Conservation (phyloP, 306 rosid genomes). For the Albizia julibrissin region DNA sequence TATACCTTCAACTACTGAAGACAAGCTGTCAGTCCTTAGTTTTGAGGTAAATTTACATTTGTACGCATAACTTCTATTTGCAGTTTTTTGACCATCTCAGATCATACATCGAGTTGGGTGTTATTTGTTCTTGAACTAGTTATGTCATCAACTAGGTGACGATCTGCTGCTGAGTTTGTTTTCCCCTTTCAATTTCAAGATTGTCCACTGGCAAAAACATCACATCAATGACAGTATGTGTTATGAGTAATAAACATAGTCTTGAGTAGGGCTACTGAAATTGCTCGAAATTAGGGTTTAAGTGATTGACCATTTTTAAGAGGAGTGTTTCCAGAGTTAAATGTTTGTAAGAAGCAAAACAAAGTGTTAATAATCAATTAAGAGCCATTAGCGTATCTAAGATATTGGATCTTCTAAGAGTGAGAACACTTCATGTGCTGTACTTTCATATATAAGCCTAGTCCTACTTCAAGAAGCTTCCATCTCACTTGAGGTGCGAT, state of each 20-base stretch:
- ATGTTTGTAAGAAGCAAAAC: background rate
- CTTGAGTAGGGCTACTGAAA: background rate
- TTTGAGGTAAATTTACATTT: slow-evolving; percentile 69
- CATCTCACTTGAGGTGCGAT: background rate
- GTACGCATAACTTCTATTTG: slow-evolving; percentile 7
- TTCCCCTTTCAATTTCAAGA: background rate
- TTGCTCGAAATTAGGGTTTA: background rate
- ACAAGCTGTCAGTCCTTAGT: slow-evolving; percentile 68
- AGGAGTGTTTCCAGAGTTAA: background rate
- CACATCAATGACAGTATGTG: background rate
- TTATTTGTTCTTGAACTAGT: slow-evolving; percentile 25
- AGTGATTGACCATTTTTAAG: background rate
- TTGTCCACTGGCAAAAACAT: background rate
- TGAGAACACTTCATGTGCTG: background rate
- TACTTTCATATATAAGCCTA: background rate
- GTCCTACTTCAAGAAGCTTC: background rate
- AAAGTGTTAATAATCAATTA: background rate
- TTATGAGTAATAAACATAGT: background rate
- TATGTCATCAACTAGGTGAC: background rate
- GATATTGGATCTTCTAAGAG: background rate
- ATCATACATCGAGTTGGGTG: slow-evolving; percentile 12
- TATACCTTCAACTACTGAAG: slow-evolving; percentile 71
- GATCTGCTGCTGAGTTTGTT: background rate
- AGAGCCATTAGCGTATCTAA: background rate
- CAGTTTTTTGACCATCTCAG: slow-evolving; percentile 7